These are phyloP conservation scores for Dichomitus squalens DNA, from an alignment of 1,284 basidiomycete genomes.

Conservation along the genomic window DNA sequence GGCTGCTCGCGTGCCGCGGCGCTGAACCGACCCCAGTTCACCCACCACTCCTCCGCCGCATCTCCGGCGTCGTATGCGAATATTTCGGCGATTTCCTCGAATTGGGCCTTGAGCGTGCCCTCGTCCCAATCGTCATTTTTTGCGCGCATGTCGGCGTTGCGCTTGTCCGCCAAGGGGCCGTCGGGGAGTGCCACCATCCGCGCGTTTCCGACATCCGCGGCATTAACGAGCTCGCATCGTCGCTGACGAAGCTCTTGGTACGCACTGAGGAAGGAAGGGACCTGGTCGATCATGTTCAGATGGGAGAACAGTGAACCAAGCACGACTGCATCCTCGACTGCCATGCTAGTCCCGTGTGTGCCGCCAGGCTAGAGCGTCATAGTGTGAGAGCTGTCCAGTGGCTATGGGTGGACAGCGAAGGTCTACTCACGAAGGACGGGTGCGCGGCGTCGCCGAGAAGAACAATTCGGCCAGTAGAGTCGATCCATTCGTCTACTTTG, in stretches of 20 bases:
- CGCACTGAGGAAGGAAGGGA: slow-evolving; percentile 44
- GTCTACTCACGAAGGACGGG: slow-evolving; percentile 44
- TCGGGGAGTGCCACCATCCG: slow-evolving; percentile 39
- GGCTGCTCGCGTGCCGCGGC: slow-evolving; percentile 14
- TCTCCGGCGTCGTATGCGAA: slow-evolving; percentile 38
- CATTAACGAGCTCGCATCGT: slow-evolving; percentile 40
- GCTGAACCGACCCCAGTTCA: slow-evolving; percentile 37
- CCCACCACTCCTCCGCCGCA: slow-evolving; percentile 40
- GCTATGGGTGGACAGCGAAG: too few relatives aligned
- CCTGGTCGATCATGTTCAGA: slow-evolving; percentile 40
- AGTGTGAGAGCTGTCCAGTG: background rate
- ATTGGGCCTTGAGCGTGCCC: slow-evolving; percentile 27
- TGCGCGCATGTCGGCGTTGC: slow-evolving; percentile 40
- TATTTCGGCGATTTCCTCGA: slow-evolving; percentile 30
- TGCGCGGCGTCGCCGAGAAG: slow-evolving; percentile 54
- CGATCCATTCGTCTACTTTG: slow-evolving; percentile 58
- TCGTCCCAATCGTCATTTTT: slow-evolving; percentile 31
- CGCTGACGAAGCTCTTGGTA: slow-evolving; percentile 47
- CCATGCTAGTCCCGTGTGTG: slow-evolving; percentile 43
- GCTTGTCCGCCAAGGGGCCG: slow-evolving; percentile 40
- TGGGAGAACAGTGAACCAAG: slow-evolving; percentile 50
- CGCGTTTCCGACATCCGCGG: slow-evolving; percentile 40
- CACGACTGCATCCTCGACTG: slow-evolving; percentile 47
- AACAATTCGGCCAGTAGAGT: slow-evolving; percentile 43
- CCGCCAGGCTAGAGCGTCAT: slow-evolving; percentile 33